phyloP scores from a whole-genome alignment of 768 basidiomycete genomes.

The Fomitopsis pulvina region DNA sequence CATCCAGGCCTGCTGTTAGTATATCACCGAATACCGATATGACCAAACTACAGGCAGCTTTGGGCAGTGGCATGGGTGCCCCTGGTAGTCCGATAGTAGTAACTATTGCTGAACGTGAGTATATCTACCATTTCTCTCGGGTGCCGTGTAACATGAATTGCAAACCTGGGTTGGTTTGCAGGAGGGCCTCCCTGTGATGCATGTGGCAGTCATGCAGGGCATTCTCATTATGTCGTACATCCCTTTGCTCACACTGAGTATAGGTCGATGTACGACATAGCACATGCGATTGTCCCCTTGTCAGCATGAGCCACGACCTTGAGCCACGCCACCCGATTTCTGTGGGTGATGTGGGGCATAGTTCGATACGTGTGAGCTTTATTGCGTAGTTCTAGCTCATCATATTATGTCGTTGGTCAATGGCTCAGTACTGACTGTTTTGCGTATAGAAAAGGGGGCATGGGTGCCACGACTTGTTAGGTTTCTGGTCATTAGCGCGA shows the following conservation, averaged over 20 bases:
- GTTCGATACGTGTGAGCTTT: no score
- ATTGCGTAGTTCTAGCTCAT: no score
- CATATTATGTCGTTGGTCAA: no score
- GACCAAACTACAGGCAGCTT: constrained; percentile 37
- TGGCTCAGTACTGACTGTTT: background rate
- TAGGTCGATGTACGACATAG: background rate
- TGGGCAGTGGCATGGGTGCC: constrained; percentile 37
- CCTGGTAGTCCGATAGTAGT: constrained; percentile 67
- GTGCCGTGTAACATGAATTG: no score
- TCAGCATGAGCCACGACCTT: no score
- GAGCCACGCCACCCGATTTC: no score
- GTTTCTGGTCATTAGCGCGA: constrained; percentile 39
- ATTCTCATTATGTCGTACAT: constrained; percentile 41
- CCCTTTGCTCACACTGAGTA: background rate
- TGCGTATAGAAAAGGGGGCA: constrained; percentile 53
- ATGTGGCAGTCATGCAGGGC: no score
- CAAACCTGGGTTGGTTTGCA: no score
- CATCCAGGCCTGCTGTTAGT: constrained; percentile 5
- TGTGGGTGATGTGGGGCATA: no score
- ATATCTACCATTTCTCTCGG: background rate
- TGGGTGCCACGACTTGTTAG: constrained; percentile 52
- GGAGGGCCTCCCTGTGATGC: no score
- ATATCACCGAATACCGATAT: constrained; percentile 23
- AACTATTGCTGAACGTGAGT: constrained; percentile 75
- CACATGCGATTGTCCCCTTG: no score